Evolutionary conservation across 108 stramenopile genomes (phyloP), one percentile per base, ranked within the genome.

Genomic region (Nitzschia sp.): DNA sequence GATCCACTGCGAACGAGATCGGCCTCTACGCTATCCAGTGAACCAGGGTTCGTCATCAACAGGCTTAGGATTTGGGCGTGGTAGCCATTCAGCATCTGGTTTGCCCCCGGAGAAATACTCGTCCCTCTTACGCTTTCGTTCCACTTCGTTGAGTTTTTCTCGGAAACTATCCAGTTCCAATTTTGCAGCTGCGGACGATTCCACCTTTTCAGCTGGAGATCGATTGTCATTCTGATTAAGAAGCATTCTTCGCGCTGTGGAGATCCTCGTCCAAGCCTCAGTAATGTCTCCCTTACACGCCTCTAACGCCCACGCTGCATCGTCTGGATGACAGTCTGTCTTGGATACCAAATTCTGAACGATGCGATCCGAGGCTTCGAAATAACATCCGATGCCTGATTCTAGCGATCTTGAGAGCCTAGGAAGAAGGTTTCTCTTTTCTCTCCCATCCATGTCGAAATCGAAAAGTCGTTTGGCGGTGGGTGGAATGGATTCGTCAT

Each of bases 221-320:
- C 36, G 48, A 30, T 2, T 19, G 26, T 42, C 55, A 26, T 46
- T 59, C 15, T 56, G 25, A 6, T 72, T 36, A 18, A 72, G 53
- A 27, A 53, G 29, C 25, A 49, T 62, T 23, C 75, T 30, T 63
- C 68, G 68, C 1, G 76, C 76, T 0, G 32, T 61, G 18, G 68
- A 70, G 17, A 77, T 77, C 1, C 62, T 26, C 3, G 54, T 70
- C 69, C 69, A 70, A 8, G 76, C 76, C 35, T 70, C 63, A 19
- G 46, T 49, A 17, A 65, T 46, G 45, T 77, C 76, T 15, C 69
- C 76, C 55, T 65, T 54, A 34, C 76, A 77, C 3, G 76, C 76
- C 55, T 77, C 76, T 30, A 77, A 24, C n/a, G 76, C 69, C 76
- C 76, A 77, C 17, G 72, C 75, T 13, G 76, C 76, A 59, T 77